Base-by-base conservation (phyloP, 2,329 filamentous ascomycete genomes). In the Colletotrichum euphorbiae region DNA sequence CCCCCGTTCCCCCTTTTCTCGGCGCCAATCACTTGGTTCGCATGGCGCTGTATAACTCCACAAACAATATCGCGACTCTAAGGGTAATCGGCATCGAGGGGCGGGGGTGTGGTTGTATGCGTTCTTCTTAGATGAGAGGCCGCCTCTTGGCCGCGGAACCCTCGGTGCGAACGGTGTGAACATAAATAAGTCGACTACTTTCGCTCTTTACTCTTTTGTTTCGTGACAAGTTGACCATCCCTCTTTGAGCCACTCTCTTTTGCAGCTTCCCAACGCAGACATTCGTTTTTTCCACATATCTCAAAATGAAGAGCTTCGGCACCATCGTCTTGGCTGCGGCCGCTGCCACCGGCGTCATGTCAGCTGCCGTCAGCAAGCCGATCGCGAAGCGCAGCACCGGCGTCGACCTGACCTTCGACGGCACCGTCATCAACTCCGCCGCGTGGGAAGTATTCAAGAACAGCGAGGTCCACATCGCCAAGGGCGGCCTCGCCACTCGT, bases 231-330 rank as follows among this genome's bases (percentile, higher is more conserved):
- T 36, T 36, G 24, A 21, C 36, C 21, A 9, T 59, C 42, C 13
- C 50, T 33, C 58, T 57, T 8, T 12, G 3, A 43, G 24, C 52
- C 52, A 24, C 60, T 24, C 21, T 64, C 62, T 52, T 59, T 54
- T 2, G 33, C 2, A 28, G 42, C 36, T 42, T n/a, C 12, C 7
- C 15, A 63, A 24, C 21, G 13, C 36, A 42, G 7, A 36, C 60
- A 48, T 40, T 65, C 60, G 54, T 51, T 68, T 59, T 68, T 55
- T 21, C 17, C 4, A n/a, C n/a, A 54, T 21, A 17, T 24, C n/a
- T 24, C 51, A 48, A 63, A 3, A 67, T 68, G 65, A 65, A 68
- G 65, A 65, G 46, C 65, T 68, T 68, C 61, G 21, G 31, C 46
- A 43, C 31, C 54, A 36, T 65, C 48, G 21, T 65, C 15, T 45